Evolutionary conservation across 352 stramenopile genomes (phyloP), one percentile per base, ranked within the genome.

Genomic region (Globisporangium parvum): DNA sequence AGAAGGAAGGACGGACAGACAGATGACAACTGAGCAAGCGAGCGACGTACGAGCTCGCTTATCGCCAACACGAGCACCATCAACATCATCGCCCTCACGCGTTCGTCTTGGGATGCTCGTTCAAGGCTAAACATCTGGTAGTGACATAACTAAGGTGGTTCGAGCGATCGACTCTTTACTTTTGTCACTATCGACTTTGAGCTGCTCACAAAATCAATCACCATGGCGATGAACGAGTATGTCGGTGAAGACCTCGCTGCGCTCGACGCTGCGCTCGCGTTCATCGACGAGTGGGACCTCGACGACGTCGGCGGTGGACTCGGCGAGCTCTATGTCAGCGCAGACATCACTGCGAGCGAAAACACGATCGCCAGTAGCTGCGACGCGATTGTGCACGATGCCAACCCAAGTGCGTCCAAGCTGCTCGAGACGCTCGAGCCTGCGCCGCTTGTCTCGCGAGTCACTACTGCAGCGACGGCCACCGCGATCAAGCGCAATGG

Each of bases 201-300:
- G n/a, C n/a, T n/a, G n/a, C n/a, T n/a, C n/a, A n/a, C n/a, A n/a
- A n/a, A n/a, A n/a, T n/a, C n/a, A n/a, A 11, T 11, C 21, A 52
- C 47, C 9, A 60, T 54, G 45, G 3, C 41, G n/a, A 47, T 47
- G 18, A 26, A 24, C n/a, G 26, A 49, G 26, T 61, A 50, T 23
- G 47, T 61, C 17, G 21, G 40, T 41, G 40, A 63, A 24, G 57
- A 63, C 57, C 47, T 56, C n/a, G 55, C 55, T 18, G 44, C 57
- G 49, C 44, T 63, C 37, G 40, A 63, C 41, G 57, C 40, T 6
- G 48, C 57, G 48, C 57, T 63, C 28, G 57, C 48, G 49, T 63
- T 63, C 40, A 24, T 57, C 21, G 49, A 63, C 44, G 51, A 63
- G 35, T 63, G 57, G 55, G 55, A 61, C 37, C 14, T 55, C 11